These are phyloP conservation scores for Cicer chorassanicum DNA, from an alignment of 306 rosid genomes.

Conservation along the genomic window DNA sequence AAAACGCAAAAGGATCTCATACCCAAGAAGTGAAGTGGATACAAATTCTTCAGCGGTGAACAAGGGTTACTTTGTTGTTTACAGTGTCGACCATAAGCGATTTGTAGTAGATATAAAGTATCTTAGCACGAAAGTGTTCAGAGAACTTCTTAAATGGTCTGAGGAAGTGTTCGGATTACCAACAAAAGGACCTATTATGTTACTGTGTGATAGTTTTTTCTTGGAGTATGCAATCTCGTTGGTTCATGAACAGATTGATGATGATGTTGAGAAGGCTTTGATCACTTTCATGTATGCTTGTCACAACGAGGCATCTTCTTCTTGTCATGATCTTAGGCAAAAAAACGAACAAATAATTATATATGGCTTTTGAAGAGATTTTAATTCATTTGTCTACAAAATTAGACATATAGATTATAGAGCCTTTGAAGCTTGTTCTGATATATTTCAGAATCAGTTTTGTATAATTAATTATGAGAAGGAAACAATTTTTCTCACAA, in stretches of 20 bases:
- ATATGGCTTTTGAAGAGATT: conserved; percentile 46
- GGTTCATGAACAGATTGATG: conserved; percentile 33
- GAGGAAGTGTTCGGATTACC: conserved; percentile 51
- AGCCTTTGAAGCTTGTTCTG: background rate
- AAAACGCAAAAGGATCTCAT: conserved; percentile 49
- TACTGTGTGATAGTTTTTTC: conserved; percentile 46
- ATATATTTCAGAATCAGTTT: conserved; percentile 19
- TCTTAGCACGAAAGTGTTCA: conserved; percentile 44
- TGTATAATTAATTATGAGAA: conserved; percentile 28
- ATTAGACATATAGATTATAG: background rate
- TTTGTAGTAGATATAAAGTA: conserved; percentile 47
- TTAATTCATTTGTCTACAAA: background rate
- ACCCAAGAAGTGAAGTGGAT: background rate
- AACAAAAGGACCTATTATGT: conserved; percentile 33
- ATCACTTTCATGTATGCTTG: conserved; percentile 42
- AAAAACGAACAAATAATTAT: conserved; percentile 30
- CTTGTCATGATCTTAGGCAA: conserved; percentile 20
- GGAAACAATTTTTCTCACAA: background rate
- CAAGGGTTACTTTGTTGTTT: conserved; percentile 52
- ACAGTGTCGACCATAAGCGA: conserved; percentile 41
- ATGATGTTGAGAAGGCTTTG: conserved; percentile 51
- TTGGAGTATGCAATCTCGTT: conserved; percentile 46
- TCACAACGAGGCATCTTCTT: conserved; percentile 38
- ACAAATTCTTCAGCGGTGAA: background rate
- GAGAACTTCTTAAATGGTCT: conserved; percentile 48